phyloP scores from a whole-genome alignment of 768 basidiomycete genomes.

The Wakefieldia striispora region DNA sequence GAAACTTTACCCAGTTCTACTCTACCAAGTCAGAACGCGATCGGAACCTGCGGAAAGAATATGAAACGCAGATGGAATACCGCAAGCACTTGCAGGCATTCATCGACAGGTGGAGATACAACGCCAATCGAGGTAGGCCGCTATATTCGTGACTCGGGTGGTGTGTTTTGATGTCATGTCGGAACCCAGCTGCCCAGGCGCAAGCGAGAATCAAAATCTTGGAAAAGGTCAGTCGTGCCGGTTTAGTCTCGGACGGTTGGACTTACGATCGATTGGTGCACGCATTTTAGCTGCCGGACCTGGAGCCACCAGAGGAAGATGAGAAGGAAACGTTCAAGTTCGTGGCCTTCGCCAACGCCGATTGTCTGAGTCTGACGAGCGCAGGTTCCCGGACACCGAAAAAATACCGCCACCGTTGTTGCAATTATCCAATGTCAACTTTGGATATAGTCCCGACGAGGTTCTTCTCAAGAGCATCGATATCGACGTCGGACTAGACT shows the following conservation, averaged over 20 bases:
- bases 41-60: constrained; percentile 88
- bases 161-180: constrained; percentile 1
- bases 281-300: constrained; percentile 70
- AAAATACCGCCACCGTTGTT: constrained; percentile 96
- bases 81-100: constrained; percentile 95
- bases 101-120: constrained; percentile 98
- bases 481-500: constrained; percentile 93
- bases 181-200: constrained; percentile 74
- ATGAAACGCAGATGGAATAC: constrained; percentile 94
- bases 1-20: constrained; percentile 98
- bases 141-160: not conserved
- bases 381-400: constrained; percentile 90
- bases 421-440: constrained; percentile 87
- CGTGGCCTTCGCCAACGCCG: constrained; percentile 1
- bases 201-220: constrained; percentile 74
- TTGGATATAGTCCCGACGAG: constrained; percentile 81
- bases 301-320: constrained; percentile 89
- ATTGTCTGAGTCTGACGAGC: not conserved
- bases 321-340: constrained; percentile 93
- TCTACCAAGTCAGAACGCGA: constrained; percentile 97
- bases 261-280: not conserved
- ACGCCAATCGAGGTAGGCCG: constrained; percentile 80
- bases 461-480: constrained; percentile 75
- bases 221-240: constrained; percentile 55
- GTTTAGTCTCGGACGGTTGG: not conserved